These are phyloP conservation scores for Gynandropsis gynandra DNA, from an alignment of 345 rosid genomes.

Conservation along the genomic window DNA sequence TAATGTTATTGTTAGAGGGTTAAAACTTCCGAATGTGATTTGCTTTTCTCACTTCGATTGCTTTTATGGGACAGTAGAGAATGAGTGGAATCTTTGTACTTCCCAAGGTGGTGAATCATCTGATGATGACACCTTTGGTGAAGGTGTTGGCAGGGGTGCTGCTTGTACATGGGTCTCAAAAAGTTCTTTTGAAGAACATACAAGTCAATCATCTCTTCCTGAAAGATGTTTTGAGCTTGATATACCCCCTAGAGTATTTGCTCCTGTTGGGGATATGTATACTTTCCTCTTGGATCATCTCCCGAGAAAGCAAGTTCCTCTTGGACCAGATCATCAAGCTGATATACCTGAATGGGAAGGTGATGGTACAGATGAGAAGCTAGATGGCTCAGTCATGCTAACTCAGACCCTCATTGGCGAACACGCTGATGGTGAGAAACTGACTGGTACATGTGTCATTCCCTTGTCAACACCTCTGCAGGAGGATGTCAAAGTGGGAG, in stretches of 20 bases:
- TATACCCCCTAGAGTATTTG: constrained; percentile 25
- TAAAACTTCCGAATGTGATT: constrained; percentile 1
- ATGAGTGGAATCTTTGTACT: constrained; percentile 22
- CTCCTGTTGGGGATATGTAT: constrained; percentile 27
- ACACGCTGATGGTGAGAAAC: constrained; percentile 24
- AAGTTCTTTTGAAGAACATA: constrained; percentile 31
- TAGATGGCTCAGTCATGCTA: constrained; percentile 10
- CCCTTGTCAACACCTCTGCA: constrained; percentile 23
- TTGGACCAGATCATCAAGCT: constrained; percentile 60
- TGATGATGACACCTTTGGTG: constrained; percentile 26
- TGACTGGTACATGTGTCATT: constrained; percentile 41
- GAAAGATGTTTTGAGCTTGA: constrained; percentile 27
- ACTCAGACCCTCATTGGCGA: constrained; percentile 10
- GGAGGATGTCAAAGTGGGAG: constrained; percentile 26
- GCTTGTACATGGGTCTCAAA: constrained; percentile 27
- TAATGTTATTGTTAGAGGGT: constrained; percentile 2
- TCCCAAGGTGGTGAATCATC: constrained; percentile 23
- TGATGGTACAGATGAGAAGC: constrained; percentile 6
- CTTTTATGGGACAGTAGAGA: constrained; percentile 25
- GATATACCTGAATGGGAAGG: constrained; percentile 37
- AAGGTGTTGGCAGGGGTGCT: constrained; percentile 28
- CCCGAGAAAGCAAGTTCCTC: constrained; percentile 35
- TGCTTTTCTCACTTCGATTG: constrained; percentile 17
- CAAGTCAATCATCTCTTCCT: constrained; percentile 28
- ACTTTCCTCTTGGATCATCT: constrained; percentile 31